Base-by-base conservation (phyloP, 768 basidiomycete species). In the Leccinellum luteum region DNA sequence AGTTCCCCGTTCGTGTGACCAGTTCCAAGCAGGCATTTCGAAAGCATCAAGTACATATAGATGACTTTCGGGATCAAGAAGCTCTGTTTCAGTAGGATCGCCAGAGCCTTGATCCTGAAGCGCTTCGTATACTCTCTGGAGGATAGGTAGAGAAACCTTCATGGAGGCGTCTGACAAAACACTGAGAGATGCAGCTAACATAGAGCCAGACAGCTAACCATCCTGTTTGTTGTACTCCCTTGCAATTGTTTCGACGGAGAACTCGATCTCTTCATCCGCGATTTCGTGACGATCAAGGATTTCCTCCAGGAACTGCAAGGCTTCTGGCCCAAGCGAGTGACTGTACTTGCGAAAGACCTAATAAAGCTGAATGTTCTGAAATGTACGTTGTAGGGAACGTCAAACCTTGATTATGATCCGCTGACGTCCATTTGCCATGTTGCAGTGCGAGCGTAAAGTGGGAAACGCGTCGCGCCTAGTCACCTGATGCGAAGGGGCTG, bases 21-120 rank as follows among this genome's bases (percentile, higher is more conserved):
- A 99, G 65, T 88, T 82, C 87, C 94, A 94, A 13, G 86, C 75
- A 1, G 97, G 97, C 94, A 98, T 98, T 52, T 96, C 94, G 65
- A 94, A 96, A 10, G 96, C 88, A 69, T 96, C 85, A 30, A 98
- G 77, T 61, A 98, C 78, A 65, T 85, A 84, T 28, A 98, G 74
- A 69, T 97, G 90, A 43, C 80, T 85, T 31, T 92, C 87, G 6
- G 90, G 86, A 62, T 94, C 92, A 25, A 94, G 77, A 8, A 81
- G 70, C 45, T 90, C 87, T 41, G 82, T 82, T 61, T 85, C 83
- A 35, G 75, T 67, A 35, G 72, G 73, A 43, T 64, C 66, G 8
- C 77, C 71, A 28, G 75, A 72, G 15, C 82, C 85, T 65, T 86
- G 82, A 54, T 84, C 84, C 68, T 91, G 88, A 56, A 93, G 78